Conservation (phyloP, 768 basidiomycete genomes). For the Termitomyces titanicus region DNA sequence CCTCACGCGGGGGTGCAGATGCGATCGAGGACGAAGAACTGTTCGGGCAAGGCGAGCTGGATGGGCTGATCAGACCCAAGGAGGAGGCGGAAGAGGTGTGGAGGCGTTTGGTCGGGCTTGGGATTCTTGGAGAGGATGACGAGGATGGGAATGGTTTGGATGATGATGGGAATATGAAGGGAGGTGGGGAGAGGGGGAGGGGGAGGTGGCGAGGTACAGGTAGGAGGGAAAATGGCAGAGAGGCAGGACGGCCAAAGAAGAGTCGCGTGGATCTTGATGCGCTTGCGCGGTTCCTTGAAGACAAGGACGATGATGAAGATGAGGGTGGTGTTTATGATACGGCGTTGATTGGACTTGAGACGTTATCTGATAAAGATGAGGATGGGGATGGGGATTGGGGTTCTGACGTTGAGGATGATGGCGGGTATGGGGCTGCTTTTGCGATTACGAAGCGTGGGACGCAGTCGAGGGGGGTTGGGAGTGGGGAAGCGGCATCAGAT, state of each 20-base stretch:
- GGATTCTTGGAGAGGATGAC: constrained; percentile 29
- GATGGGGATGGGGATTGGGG: background rate
- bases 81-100: constrained; percentile 43
- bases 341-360: constrained; percentile 13
- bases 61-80: constrained; percentile 52
- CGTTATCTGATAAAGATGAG: constrained; percentile 11
- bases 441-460: background rate
- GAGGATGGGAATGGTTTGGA: constrained; percentile 10
- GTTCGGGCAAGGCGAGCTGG: constrained; percentile 66
- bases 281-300: constrained; percentile 45
- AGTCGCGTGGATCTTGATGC: constrained; percentile 55
- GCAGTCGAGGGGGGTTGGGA: background rate
- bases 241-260: constrained; percentile 19
- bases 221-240: constrained; percentile 1
- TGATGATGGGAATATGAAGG: constrained; percentile 5
- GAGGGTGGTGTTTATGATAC: constrained; percentile 4
- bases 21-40: constrained; percentile 68
- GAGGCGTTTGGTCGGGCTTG: constrained; percentile 30
- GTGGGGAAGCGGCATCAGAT: background rate
- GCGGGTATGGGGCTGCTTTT: background rate
- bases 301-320: constrained; percentile 14
- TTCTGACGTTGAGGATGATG: constrained; percentile 8
- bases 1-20: constrained; percentile 47
- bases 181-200: background rate
- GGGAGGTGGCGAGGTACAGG: background rate